These are phyloP conservation scores for Daedaleopsis sinensis DNA, from an alignment of 768 basidiomycete genomes.

Conservation along the genomic window DNA sequence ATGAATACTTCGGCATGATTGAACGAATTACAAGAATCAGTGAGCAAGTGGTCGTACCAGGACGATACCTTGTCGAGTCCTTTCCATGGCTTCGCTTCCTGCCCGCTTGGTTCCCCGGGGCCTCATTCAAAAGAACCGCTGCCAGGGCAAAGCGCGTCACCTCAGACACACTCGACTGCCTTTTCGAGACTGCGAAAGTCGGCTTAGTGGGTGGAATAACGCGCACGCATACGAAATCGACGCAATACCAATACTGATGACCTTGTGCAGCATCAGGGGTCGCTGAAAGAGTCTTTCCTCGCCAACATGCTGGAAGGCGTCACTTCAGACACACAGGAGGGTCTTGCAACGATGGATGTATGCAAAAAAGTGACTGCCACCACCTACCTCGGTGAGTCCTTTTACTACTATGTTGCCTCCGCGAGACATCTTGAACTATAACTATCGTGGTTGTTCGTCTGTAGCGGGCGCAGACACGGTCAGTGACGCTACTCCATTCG, in stretches of 20 bases:
- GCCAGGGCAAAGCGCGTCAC: not conserved
- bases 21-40: conserved; percentile 32
- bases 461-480: not conserved
- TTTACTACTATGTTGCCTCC: not conserved
- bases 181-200: not conserved
- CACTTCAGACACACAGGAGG: not conserved
- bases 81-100: conserved; percentile 30
- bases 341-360: not conserved
- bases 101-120: conserved; percentile 23
- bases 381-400: not conserved
- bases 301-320: not conserved
- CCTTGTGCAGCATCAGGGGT: not conserved
- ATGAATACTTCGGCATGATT: conserved; percentile 28
- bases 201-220: not conserved
- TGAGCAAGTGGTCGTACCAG: conserved; percentile 23
- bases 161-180: not conserved
- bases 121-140: conserved; percentile 11
- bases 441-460: no score
- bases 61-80: conserved; percentile 33
- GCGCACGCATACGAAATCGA: not conserved
- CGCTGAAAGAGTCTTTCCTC: not conserved
- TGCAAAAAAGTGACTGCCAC: not conserved
- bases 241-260: not conserved
- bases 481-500: not conserved
- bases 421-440: no score